Base-by-base conservation (phyloP, 2,329 filamentous ascomycete species). In the Verticillium alfalfae region DNA sequence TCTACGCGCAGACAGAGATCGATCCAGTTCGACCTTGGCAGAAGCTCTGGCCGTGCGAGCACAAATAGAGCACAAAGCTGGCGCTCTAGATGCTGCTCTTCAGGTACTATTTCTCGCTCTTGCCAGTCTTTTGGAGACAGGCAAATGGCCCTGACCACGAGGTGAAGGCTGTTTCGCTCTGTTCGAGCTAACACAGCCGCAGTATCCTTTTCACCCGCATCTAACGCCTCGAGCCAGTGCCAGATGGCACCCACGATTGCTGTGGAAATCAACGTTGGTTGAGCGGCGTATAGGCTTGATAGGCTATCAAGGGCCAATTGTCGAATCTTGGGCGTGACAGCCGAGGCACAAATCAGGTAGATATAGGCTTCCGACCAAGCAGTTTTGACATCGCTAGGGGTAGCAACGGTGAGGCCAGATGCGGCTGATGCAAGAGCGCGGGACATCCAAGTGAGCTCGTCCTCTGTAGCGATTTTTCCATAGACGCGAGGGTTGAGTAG, bases 311-410 rank as follows among this genome's bases (percentile, higher is more conserved):
- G 81, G 5, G 88, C 85, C 66, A 87, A 82, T 65, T 88, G 87
- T 61, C 90, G 87, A 57, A 90, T 78, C 41, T 79, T 79, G 2
- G 88, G 80, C 13, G 88, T 80, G 22, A 91, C 78, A 13, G 74
- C 79, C 15, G 85, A 77, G 1, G 88, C 87, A 56, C 88, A 87
- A 56, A 94, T 84, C 16, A 91, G 78, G 72, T 90, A 96, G n/a
- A 97, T 87, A 62, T 94, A 85, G 2, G 90, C 88, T 69, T 96
- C 91, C 15, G 91, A 88, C 95, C 94, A 99, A 16, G 88, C 86
- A 60, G 85, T 75, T 64, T 82, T 82, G n/a, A 84, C 78, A 10
- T 84, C 76, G 15, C 78, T 76, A 7, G 73, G 69, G 4, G 78
- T 72, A 13, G 81, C 76, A 34, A 83, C 78, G 13, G 78, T 76